Base-by-base conservation (phyloP, 331 rosid genomes). In the Phaseolus coccineus region DNA sequence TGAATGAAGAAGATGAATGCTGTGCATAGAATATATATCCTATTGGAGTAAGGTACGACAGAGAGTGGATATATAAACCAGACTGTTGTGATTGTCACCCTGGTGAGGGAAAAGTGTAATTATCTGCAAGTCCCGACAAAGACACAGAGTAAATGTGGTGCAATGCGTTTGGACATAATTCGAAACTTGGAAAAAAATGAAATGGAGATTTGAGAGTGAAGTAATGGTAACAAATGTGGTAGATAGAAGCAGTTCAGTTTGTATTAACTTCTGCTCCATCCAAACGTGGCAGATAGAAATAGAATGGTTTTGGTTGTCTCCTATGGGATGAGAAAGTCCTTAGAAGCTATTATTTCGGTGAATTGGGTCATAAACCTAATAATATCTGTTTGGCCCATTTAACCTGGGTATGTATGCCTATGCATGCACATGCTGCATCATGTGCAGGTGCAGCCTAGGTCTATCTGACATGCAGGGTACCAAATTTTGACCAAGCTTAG, bases 401-500 rank as follows among this genome's bases (percentile, higher is more conserved):
- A 59, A 59, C 3, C 64, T 13, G 24, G 9, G 31, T 52, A 14
- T 44, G 47, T 30, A 10, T 11, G 19, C 0, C 22, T 6, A 13
- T 42, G 15, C 11, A 9, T 39, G 50, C 39, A 53, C 67, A 37
- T 39, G 50, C 68, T 53, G 57, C 35, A 65, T 30, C 84, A 7
- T 73, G 68, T 62, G 68, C 44, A 61, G 44, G 22, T 61, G 25
- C 13, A 62, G 13, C 46, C 68, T 31, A 62, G 44, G 25, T 31
- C 24, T 62, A 62, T 62, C 71, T 44, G 71, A 75, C 71, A 75
- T 11, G 56, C 52, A 1, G 64, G 65, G 55, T 15, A 24, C 57
- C 64, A 28, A 56, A 66, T 30, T 73, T 74, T 81, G 76, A 74
- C 64, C 79, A 39, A 71, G 35, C 62, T 62, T 31, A 30, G 67